Evolutionary conservation across 345 rosid species (phyloP), one percentile per base, ranked within the genome.

Genomic region (Syzygium grande): DNA sequence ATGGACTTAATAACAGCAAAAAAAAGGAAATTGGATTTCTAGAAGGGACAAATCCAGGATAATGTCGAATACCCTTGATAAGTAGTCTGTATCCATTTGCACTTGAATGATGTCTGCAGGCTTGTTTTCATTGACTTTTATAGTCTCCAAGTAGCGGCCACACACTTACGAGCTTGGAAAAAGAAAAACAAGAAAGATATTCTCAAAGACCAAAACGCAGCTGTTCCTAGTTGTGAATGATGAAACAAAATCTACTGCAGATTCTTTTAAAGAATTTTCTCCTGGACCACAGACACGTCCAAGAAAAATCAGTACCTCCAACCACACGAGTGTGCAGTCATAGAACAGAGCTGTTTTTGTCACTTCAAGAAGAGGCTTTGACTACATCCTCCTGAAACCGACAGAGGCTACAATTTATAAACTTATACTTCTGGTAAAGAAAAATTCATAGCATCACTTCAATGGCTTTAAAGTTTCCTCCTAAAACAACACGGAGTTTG

Each of bases 91-190:
- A 90, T 98, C 98, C 96, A 94, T 95, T 85, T 95, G 98, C 78
- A 98, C 98, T 89, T 95, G 98, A 84, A 95, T 96, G 54, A 96
- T 97, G 88, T 97, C 98, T 10, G 98, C 98, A 6, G 99, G 96
- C 88, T 97, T 96, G 92, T 96, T 95, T 90, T 96, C 99, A 87
- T 95, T 94, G 85, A 95, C 92, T 90, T 97, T 95, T 59, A 95
- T 94, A 1, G 99, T 95, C 93, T 97, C 99, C 94, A 95, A 93
- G 91, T 95, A 96, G 63, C 98, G 97, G 2, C 95, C 99, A 88
- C 98, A 97, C 93, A 96, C 99, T 86, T 95, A 96, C 93, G 93
- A 90, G 94, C 99, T 96, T 23, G 17, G 54, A 51, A 29, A 41
- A n/a, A 52, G 34, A 15, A 84, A 19, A 68, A 79, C n/a, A 16